These are phyloP conservation scores for Hibiscus syriacus DNA, from an alignment of 345 rosid genomes.

Conservation along the genomic window DNA sequence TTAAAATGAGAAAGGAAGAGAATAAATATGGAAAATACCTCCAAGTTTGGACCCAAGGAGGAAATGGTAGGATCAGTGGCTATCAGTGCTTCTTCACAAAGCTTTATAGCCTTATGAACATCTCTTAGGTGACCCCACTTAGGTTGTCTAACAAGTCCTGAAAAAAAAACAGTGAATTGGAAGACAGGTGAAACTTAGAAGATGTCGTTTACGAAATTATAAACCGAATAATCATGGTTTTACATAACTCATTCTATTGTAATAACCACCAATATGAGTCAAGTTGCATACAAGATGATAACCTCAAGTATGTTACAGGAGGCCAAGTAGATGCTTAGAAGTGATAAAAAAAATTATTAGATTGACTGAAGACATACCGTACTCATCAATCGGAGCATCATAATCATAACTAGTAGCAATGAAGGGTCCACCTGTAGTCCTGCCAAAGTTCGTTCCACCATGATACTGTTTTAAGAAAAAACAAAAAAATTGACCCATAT, in stretches of 20 bases:
- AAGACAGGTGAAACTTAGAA: background rate
- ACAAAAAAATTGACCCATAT: constrained; percentile 12
- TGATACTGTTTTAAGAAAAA: constrained; percentile 52
- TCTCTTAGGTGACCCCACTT: constrained; percentile 94
- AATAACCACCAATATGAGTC: background rate
- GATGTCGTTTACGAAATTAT: background rate
- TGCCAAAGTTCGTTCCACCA: constrained; percentile 93
- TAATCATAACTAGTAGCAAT: constrained; percentile 91
- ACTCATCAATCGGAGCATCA: constrained; percentile 96
- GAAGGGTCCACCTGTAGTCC: constrained; percentile 80
- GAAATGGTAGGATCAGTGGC: constrained; percentile 66
- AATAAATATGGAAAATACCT: constrained; percentile 34
- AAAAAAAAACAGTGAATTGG: background rate
- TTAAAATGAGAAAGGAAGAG: background rate
- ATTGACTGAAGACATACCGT: constrained; percentile 40
- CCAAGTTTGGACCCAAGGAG: constrained; percentile 67
- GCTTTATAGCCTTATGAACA: constrained; percentile 84
- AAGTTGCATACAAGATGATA: background rate
- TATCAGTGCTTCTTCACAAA: constrained; percentile 66
- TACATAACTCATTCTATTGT: background rate
- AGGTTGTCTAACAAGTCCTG: constrained; percentile 85
- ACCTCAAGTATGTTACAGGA: background rate
- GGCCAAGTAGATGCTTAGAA: background rate
- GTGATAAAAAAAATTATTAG: background rate
- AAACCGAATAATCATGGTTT: background rate